Conservation (phyloP, 2,329 filamentous ascomycete species). For the Didymella arachidicola region DNA sequence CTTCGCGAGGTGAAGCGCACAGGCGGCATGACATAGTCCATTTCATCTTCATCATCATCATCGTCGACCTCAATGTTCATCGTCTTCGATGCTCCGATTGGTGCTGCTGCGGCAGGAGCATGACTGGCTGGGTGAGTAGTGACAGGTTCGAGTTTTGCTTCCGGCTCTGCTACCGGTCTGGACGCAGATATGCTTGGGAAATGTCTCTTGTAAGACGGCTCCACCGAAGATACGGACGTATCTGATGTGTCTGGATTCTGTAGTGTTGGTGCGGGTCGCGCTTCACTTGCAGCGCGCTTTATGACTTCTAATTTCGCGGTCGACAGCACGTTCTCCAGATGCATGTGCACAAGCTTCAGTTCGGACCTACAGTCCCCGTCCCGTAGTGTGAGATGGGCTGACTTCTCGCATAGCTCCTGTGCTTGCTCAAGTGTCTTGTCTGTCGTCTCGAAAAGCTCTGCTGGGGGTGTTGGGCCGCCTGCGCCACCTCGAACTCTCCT, state of each 20-base stretch:
- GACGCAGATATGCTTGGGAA: conserved; percentile 24
- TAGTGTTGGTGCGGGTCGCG: conserved; percentile 19
- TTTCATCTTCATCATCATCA: conserved; percentile 40
- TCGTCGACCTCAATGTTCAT: conserved; percentile 50
- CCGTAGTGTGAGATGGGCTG: conserved; percentile 87
- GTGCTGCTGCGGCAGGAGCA: conserved; percentile 11
- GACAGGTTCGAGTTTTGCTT: conserved; percentile 19
- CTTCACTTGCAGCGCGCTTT: conserved; percentile 34
- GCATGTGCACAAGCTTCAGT: conserved; percentile 71
- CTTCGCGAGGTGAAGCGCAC: conserved; percentile 47
- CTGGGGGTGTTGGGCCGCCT: conserved; percentile 26
- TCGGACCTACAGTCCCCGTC: conserved; percentile 85
- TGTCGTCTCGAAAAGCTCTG: conserved; percentile 64
- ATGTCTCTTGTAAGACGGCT: conserved; percentile 26
- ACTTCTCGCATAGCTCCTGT: conserved; percentile 82
- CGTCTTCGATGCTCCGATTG: conserved; percentile 27
- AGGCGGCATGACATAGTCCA: conserved; percentile 48
- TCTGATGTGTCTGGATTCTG: conserved; percentile 29
- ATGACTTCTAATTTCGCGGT: conserved; percentile 58
- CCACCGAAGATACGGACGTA: conserved; percentile 28
- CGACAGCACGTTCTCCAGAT: conserved; percentile 69
- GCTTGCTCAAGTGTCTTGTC: conserved; percentile 82
- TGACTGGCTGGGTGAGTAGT: conserved; percentile 8
- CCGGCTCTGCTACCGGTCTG: conserved; percentile 8
- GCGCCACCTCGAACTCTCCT: conserved; percentile 21